Percentiles rank a stretch among this genome's conserved stretches.
Conservation (phyloP, 2,329 filamentous ascomycete species). For the Talaromyces sp. region DNA sequence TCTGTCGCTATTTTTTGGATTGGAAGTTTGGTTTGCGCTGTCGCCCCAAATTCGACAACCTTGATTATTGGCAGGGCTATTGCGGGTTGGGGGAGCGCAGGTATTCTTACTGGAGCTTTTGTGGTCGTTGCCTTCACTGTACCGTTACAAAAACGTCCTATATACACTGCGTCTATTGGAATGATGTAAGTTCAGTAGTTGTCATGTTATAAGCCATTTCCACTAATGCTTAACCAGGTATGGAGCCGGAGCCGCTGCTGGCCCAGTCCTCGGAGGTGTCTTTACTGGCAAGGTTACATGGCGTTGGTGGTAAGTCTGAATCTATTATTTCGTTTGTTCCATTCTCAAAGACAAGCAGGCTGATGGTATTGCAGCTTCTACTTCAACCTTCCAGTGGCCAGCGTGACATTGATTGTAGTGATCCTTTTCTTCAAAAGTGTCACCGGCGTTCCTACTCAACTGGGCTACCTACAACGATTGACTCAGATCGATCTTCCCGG, state of each 20-base stretch:
- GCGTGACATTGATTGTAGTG: conserved; percentile 22
- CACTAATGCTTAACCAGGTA: conserved; percentile 22
- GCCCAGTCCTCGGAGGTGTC: conserved; percentile 38
- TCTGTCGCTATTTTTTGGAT: conserved; percentile 35
- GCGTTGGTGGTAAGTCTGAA: conserved; percentile 25
- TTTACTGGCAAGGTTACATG: conserved; percentile 32
- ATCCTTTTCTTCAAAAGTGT: conserved; percentile 21
- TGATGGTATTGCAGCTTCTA: conserved; percentile 20
- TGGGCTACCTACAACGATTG: conserved; percentile 25
- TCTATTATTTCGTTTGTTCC: background rate
- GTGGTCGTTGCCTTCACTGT: conserved; percentile 37
- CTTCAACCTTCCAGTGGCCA: conserved; percentile 24
- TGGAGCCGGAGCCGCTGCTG: conserved; percentile 30
- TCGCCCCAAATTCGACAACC: conserved; percentile 29
- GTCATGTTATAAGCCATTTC: background rate
- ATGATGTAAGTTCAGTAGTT: conserved; percentile 19
- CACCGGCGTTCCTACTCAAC: background rate
- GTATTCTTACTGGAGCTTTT: conserved; percentile 43
- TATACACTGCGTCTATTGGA: conserved; percentile 34
- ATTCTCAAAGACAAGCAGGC: background rate
- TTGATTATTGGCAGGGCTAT: conserved; percentile 38
- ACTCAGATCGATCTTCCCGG: conserved; percentile 29
- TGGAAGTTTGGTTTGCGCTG: conserved; percentile 32
- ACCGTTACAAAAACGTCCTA: conserved; percentile 35
- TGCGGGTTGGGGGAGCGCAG: conserved; percentile 34